Conservation (phyloP, 495 filamentous ascomycete genomes). For the Aspergillus carlsbadensis region DNA sequence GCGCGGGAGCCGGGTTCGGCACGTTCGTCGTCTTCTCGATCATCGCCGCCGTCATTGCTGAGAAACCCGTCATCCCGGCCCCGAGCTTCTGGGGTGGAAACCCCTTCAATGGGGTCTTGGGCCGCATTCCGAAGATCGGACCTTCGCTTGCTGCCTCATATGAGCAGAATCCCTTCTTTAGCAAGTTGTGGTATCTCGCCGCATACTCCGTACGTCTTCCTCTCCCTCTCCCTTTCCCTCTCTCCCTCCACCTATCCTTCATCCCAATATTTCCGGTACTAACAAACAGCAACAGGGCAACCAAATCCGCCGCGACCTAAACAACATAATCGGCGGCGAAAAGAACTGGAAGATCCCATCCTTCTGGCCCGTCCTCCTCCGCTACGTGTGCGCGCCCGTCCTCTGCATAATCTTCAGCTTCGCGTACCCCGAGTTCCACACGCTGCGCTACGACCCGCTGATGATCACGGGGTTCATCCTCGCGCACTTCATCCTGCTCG, state of each 20-base stretch:
- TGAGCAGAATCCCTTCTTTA: slow-evolving; percentile 18
- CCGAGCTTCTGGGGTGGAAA: slow-evolving; percentile 33
- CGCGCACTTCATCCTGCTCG: slow-evolving; percentile 28
- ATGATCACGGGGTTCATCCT: slow-evolving; percentile 39
- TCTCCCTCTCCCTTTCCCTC: not conserved
- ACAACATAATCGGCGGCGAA: slow-evolving; percentile 22
- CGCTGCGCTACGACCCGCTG: slow-evolving; percentile 35
- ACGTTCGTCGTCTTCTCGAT: slow-evolving; percentile 19
- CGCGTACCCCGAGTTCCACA: slow-evolving; percentile 39
- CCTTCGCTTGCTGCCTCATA: no score
- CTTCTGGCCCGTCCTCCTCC: slow-evolving; percentile 32
- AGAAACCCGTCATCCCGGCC: slow-evolving; percentile 21
- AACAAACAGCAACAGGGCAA: slow-evolving; percentile 17
- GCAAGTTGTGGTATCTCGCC: slow-evolving; percentile 25
- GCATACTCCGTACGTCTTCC: slow-evolving; percentile 20
- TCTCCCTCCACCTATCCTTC: not conserved
- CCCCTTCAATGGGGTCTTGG: no score
- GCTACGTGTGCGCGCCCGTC: slow-evolving; percentile 38
- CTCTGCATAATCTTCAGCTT: slow-evolving; percentile 42
- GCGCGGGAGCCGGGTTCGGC: slow-evolving; percentile 31
- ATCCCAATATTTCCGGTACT: not conserved
- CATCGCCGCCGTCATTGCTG: slow-evolving; percentile 18
- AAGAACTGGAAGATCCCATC: slow-evolving; percentile 39
- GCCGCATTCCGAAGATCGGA: no score
- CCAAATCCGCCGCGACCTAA: slow-evolving; percentile 26